phyloP scores from a whole-genome alignment of 1,139 yeast genomes.

The Kazachstania sp. region DNA sequence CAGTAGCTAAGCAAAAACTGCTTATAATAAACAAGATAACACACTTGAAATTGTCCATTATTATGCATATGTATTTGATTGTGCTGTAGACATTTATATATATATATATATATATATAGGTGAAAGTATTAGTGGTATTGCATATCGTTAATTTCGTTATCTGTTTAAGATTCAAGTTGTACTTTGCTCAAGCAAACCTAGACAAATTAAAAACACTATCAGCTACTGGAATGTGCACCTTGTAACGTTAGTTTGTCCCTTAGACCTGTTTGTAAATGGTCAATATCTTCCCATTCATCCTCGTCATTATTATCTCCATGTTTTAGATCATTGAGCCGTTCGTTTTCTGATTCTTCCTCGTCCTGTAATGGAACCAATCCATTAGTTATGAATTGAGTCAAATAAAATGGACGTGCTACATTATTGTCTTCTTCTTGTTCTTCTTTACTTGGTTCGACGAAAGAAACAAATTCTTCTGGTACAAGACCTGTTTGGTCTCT shows the following conservation, averaged over 20 bases:
- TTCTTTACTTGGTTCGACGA: constrained; percentile 26
- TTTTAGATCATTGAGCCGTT: constrained; percentile 13
- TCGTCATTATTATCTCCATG: constrained; percentile 20
- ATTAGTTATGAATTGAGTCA: constrained; percentile 28
- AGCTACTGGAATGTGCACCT: not conserved
- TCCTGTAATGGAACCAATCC: constrained; percentile 6
- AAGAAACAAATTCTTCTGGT: constrained; percentile 87
- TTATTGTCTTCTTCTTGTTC: constrained; percentile 15
- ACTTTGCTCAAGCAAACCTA: no score
- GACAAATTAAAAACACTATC: not conserved
- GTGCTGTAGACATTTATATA: no score
- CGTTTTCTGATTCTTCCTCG: constrained; percentile 9
- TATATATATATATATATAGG: no score
- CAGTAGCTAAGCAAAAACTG: not conserved
- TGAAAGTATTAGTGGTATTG: not conserved
- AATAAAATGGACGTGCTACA: constrained; percentile 28
- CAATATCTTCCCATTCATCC: constrained; percentile 36
- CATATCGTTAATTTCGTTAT: not conserved
- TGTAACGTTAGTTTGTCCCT: constrained; percentile 9
- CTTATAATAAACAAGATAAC: not conserved
- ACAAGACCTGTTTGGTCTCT: constrained; percentile 64
- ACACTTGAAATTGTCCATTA: not conserved
- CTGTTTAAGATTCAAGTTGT: not conserved
- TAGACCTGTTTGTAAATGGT: constrained; percentile 15
- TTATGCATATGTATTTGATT: not conserved